Evolutionary conservation across 257 asterid genomes (phyloP).

Genomic region (Cynanchum wilfordii): DNA sequence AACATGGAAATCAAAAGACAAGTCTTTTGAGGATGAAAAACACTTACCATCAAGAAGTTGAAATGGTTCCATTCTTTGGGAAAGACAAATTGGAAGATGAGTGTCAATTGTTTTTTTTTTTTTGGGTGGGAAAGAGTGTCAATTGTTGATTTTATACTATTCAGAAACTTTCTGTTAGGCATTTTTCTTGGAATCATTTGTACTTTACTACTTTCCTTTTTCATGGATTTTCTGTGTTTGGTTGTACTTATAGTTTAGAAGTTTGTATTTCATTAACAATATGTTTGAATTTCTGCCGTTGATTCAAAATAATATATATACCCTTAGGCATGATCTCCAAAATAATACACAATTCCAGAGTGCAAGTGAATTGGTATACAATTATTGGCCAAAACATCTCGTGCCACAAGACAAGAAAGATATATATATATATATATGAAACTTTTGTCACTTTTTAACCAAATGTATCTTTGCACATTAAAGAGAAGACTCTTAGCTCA

Average conservation of each 20-base stretch:
- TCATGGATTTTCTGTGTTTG: not conserved
- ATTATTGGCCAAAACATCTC: too few relatives aligned
- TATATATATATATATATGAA: not conserved
- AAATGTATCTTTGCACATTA: not conserved
- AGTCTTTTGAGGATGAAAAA: not conserved
- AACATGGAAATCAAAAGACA: not conserved
- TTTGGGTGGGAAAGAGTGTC: not conserved
- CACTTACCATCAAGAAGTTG: constrained; percentile 10
- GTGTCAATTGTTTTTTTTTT: not conserved
- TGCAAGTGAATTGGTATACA: too few relatives aligned
- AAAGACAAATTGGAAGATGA: not conserved
- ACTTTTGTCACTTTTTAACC: not conserved
- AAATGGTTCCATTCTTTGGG: not conserved
- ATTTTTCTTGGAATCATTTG: not conserved
- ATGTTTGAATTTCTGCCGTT: not conserved
- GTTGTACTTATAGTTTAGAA: not conserved
- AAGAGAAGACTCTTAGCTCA: not conserved
- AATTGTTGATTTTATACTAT: not conserved
- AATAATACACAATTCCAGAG: too few relatives aligned
- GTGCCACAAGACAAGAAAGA: too few relatives aligned
- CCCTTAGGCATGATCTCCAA: not conserved
- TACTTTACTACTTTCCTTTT: not conserved
- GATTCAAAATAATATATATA: not conserved
- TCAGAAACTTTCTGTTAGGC: not conserved
- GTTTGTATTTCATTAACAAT: not conserved